Conservation (phyloP, 1,284 basidiomycete species). For the Sanghuangporus weigelae region DNA sequence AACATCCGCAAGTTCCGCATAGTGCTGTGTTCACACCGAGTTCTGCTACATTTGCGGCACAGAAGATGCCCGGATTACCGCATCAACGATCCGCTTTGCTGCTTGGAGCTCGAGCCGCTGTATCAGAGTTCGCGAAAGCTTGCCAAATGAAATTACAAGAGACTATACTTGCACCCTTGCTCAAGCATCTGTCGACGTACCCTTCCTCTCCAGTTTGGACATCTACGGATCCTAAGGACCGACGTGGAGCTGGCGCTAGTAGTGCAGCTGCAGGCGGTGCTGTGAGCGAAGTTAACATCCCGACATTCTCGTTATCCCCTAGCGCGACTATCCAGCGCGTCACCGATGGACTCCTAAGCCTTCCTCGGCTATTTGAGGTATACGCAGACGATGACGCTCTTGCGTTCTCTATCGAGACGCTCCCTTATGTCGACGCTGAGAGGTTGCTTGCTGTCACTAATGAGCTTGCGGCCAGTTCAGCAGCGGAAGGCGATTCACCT, state of each 20-base stretch:
- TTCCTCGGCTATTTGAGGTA: slow-evolving; percentile 91
- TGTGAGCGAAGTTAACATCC: slow-evolving; percentile 71
- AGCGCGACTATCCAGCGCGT: slow-evolving; percentile 86
- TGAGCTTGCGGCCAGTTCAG: slow-evolving; percentile 23
- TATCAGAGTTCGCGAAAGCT: slow-evolving; percentile 64
- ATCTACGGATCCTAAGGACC: slow-evolving; percentile 40
- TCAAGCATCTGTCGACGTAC: slow-evolving; percentile 71
- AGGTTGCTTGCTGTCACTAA: slow-evolving; percentile 46
- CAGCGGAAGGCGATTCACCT: slow-evolving; percentile 14
- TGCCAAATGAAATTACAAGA: slow-evolving; percentile 77
- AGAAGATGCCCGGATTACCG: slow-evolving; percentile 24
- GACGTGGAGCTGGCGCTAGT: slow-evolving; percentile 21
- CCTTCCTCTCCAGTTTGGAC: slow-evolving; percentile 68
- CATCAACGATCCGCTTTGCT: slow-evolving; percentile 43
- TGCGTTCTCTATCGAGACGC: slow-evolving; percentile 81
- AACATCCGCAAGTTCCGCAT: neutral
- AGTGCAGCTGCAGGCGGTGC: slow-evolving; percentile 32
- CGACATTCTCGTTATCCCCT: slow-evolving; percentile 89
- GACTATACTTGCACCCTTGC: slow-evolving; percentile 83
- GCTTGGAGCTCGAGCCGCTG: slow-evolving; percentile 48
- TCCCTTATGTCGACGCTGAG: slow-evolving; percentile 65
- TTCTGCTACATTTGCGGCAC: slow-evolving; percentile 24
- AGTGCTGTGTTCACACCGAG: slow-evolving; percentile 20
- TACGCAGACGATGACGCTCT: slow-evolving; percentile 90
- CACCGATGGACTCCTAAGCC: slow-evolving; percentile 88